Evolutionary conservation across 2,329 filamentous ascomycete species (phyloP), one percentile per base, ranked within the genome.

Genomic region (Stenocarpella maydis): DNA sequence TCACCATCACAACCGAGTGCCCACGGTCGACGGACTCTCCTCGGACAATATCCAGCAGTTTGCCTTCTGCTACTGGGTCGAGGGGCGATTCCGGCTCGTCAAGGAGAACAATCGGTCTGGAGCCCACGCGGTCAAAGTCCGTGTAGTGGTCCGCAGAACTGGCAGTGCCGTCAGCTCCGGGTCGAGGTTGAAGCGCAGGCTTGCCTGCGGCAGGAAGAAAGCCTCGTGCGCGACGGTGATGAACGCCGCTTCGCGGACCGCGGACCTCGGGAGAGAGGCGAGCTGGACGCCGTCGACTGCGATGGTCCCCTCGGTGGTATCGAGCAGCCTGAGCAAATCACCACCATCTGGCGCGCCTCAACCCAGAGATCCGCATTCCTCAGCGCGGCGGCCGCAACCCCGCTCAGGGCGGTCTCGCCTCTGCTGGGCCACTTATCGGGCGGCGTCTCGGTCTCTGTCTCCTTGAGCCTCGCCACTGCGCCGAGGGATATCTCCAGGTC

Each of bases 321-420:
- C 81, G 12, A 87, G 75, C 73, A 88, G 82, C 14, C 84, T 80
- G 63, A 88, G 79, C 10, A 87, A 6, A 89, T 79, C 3, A 83
- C 78, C n/a, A 85, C 75, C 73, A 83, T 82, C 72, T 86, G 79
- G 9, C 86, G 86, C 0, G 83, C 74, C 47, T 73, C 26, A 43
- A 82, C 73, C 2, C 53, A 65, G 14, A 82, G 61, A 7, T 45
- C 74, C 0, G 82, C 1, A 14, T 74, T 53, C 5, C 71, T 53
- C 1, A 82, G 70, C 1, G 74, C 78, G 0, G 75, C 74, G 4
- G 77, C 79, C 5, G 75, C 78, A 15, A 79, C 64, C 4, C 72
- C 53, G 7, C 63, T 67, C 15, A 81, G 69, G 24, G 76, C 72
- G 4, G 81, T 26, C 0, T 43, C 28, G 0, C 79, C 79, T 7